Conservation (phyloP, 257 asterid genomes). For the Primulina eburnea region DNA sequence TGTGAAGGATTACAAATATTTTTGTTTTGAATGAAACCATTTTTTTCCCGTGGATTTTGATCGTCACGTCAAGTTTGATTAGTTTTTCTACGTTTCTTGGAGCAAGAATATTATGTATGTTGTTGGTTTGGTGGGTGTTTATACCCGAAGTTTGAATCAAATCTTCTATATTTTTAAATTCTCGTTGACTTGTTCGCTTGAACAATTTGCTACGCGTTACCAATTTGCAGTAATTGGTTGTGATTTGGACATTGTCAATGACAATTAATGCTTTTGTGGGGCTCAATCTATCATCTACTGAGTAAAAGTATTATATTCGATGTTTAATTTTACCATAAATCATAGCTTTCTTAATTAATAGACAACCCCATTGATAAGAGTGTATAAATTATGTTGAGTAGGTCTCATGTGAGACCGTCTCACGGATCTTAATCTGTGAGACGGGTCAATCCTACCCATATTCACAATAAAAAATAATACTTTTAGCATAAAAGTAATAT, state of each 20-base stretch:
- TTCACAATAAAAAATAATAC: no score
- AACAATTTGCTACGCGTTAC: not conserved
- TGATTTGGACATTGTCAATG: not conserved
- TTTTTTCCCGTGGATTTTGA: not conserved
- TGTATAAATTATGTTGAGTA: no score
- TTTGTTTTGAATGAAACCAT: not conserved
- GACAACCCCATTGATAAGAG: no score
- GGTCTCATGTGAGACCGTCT: no score
- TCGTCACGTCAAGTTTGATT: no score
- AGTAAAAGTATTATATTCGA: no score
- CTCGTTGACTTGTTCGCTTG: not conserved
- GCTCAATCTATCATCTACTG: not conserved
- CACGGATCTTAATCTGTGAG: no score
- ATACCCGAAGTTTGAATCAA: not conserved
- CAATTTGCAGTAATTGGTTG: not conserved
- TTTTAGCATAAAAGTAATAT: no score
- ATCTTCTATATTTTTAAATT: not conserved
- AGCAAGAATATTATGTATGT: not conserved
- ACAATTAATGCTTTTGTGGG: not conserved
- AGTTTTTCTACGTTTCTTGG: not conserved
- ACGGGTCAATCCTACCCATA: no score
- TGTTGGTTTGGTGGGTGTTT: not conserved
- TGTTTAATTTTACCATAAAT: not conserved
- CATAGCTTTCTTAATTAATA: no score
- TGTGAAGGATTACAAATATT: not conserved